Evolutionary conservation across 164 flowering plant species (phyloP).

Genomic region (Malania oleifera): DNA sequence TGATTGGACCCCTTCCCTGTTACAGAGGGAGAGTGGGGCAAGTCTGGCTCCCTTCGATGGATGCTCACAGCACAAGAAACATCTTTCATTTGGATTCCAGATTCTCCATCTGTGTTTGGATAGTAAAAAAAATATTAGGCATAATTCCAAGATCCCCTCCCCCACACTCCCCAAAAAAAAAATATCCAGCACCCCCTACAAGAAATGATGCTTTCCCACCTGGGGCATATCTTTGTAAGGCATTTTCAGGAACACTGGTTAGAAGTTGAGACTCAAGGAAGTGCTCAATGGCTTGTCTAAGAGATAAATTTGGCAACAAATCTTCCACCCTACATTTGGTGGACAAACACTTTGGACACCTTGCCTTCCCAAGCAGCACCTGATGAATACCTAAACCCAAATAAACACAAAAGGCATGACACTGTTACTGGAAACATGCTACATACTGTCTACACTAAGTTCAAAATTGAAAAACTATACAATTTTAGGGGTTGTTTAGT

Average conservation of each 20-base stretch:
- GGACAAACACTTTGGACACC: conserved; percentile 68
- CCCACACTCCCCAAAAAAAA: too few relatives aligned
- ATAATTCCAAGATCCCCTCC: not conserved
- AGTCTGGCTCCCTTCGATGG: conserved; percentile 25
- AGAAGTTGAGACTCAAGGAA: conserved; percentile 55
- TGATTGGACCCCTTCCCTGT: conserved; percentile 66
- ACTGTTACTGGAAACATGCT: too few relatives aligned
- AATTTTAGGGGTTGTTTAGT: too few relatives aligned
- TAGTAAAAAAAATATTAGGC: not conserved
- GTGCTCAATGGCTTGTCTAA: conserved; percentile 66
- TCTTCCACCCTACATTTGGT: conserved; percentile 47
- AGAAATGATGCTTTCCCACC: conserved; percentile 27
- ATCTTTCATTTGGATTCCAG: conserved; percentile 65
- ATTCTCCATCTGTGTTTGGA: conserved; percentile 64
- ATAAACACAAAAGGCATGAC: not conserved
- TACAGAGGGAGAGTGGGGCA: conserved; percentile 44
- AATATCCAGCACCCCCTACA: not conserved
- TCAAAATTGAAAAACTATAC: too few relatives aligned
- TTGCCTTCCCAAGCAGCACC: conserved; percentile 41
- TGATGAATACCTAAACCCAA: conserved; percentile 44
- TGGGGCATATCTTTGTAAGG: conserved; percentile 47
- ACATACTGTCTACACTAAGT: too few relatives aligned
- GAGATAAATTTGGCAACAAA: conserved; percentile 67
- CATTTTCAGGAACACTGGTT: conserved; percentile 39
- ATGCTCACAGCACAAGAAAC: conserved; percentile 34